Evolutionary conservation across 2,329 filamentous ascomycete species (phyloP).

Genomic region (Fusarium sp.): DNA sequence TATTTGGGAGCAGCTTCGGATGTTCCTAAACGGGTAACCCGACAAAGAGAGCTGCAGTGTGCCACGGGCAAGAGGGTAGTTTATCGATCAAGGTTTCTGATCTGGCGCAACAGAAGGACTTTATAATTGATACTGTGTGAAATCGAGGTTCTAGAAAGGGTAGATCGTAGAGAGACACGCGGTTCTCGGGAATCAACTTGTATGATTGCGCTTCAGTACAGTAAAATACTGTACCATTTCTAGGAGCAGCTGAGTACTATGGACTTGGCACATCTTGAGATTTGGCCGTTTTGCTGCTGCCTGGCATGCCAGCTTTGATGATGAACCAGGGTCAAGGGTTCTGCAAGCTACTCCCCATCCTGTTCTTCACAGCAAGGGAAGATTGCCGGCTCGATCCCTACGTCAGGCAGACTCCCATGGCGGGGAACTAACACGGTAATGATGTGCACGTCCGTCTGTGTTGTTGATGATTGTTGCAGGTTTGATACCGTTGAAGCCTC

Average conservation of each 20-base stretch:
- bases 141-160: background rate
- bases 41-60: background rate
- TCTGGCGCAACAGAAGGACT: background rate
- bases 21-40: conserved; percentile 35
- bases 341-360: background rate
- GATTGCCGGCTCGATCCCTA: background rate
- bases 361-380: background rate
- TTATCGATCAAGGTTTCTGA: background rate
- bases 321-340: background rate
- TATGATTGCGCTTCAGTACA: background rate
- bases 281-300: conserved; percentile 30
- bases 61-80: conserved; percentile 7
- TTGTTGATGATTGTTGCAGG: background rate
- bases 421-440: conserved; percentile 4
- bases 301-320: conserved; percentile 4
- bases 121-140: background rate
- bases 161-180: background rate
- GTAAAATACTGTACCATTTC: too few species aligned
- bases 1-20: conserved; percentile 12
- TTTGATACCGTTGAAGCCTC: background rate
- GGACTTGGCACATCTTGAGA: background rate
- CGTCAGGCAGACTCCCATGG: background rate
- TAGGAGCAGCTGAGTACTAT: background rate
- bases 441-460: conserved; percentile 8
- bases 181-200: background rate